Evolutionary conservation across 768 basidiomycete genomes (phyloP), one percentile per base, ranked within the genome.

Genomic region (Fomitopsis serialis): DNA sequence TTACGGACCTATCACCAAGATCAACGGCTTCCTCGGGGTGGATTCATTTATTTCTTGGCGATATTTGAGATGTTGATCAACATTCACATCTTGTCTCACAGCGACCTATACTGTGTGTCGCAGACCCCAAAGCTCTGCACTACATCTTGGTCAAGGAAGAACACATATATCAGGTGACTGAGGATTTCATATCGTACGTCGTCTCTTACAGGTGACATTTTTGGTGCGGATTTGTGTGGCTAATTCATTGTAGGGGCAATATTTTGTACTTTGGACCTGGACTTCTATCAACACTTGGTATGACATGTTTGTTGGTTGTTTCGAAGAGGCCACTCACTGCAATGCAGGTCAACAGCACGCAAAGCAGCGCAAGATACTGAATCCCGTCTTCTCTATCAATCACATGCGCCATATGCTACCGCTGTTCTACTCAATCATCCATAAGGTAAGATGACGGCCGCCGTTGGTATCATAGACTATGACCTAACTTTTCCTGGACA

Each of bases 71-170:
- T n/a, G 24, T 50, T 48, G 44, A 23, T 45, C 2, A 12, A 21
- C 24, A n/a, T 43, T 2, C 15, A 22, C 12, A 29, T 6, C 17
- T 13, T 22, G 8, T 37, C 32, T 22, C 15, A 24, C 29, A 50
- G 61, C 70, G 70, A 63, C 64, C 48, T 60, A 66, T 32, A 37
- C 61, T 79, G 7, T 72, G 71, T 53, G 67, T 75, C 1, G 74
- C 62, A 48, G 78, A 79, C 53, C 75, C 77, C 1, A 70, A 66
- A 37, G 78, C 77, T 1, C 52, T 79, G 51, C 68, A 77, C 46
- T 70, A 73, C 53, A 75, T 79, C 21, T 45, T 76, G 19, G 62
- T 78, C 11, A 77, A 77, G 61, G 78, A 74, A 42, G 54, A 61
- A 45, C 44, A 42, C 29, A 34, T 48, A 2, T 64, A 52, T 32